phyloP scores from a whole-genome alignment of 441 rosid genomes.

The Francoa sonchifolia region DNA sequence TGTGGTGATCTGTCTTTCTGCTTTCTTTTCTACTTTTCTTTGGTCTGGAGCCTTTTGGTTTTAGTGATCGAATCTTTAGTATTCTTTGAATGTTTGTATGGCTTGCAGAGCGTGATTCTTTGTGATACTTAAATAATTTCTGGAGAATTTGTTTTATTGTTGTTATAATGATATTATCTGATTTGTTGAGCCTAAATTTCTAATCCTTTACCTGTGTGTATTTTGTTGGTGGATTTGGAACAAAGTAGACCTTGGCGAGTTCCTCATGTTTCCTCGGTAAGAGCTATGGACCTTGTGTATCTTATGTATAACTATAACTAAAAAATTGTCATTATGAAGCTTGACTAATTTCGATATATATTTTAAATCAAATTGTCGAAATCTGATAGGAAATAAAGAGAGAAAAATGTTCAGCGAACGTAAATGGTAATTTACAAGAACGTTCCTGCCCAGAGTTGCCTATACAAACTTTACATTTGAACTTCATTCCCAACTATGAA shows the following conservation, averaged over 20 bases:
- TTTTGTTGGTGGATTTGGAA: constrained; percentile 18
- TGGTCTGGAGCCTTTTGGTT: neutral
- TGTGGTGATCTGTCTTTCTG: constrained; percentile 6
- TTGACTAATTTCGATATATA: neutral
- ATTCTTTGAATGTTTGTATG: neutral
- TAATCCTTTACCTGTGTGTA: constrained; percentile 6
- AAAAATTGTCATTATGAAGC: neutral
- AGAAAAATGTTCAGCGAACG: no score
- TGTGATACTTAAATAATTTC: neutral
- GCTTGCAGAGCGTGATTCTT: no score
- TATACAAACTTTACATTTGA: no score
- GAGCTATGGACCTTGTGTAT: constrained; percentile 12
- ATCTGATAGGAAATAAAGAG: neutral
- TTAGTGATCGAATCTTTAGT: neutral
- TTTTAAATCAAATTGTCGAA: no score
- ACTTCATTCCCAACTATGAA: no score
- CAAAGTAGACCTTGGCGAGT: constrained; percentile 73
- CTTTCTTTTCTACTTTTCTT: neutral
- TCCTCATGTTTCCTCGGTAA: constrained; percentile 78
- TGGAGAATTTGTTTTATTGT: neutral
- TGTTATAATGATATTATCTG: neutral
- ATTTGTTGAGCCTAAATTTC: neutral
- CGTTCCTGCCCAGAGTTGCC: no score
- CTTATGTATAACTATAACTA: neutral
- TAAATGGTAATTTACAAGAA: no score